Evolutionary conservation across 805 yeast species (phyloP).

Genomic region (Diddensiella transvaalensis): DNA sequence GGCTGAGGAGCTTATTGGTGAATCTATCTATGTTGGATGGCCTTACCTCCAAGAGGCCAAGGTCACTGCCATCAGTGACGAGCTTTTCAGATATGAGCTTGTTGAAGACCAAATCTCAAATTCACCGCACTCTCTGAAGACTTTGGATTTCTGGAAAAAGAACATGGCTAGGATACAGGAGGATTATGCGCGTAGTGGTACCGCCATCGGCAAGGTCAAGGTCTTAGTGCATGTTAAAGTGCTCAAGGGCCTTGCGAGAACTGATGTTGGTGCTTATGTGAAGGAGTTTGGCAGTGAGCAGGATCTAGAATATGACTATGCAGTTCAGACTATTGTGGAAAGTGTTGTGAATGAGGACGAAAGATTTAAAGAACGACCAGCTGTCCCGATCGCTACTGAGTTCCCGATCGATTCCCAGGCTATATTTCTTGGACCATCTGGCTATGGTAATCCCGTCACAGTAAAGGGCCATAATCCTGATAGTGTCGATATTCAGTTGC

Average conservation of each 20-base stretch:
- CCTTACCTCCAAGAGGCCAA: conserved; percentile 85
- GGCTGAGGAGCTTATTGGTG: conserved; percentile 57
- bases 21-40: conserved; percentile 74
- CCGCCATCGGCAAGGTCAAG: conserved; percentile 48
- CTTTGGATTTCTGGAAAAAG: conserved; percentile 44
- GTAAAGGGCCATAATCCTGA: conserved; percentile 40
- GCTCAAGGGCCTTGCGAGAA: conserved; percentile 74
- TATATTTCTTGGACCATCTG: conserved; percentile 78
- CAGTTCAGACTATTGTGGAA: conserved; percentile 79
- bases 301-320: conserved; percentile 49
- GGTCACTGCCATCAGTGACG: conserved; percentile 60
- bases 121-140: conserved; percentile 45
- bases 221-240: conserved; percentile 68
- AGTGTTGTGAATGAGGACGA: conserved; percentile 67
- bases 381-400: conserved; percentile 76
- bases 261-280: conserved; percentile 65
- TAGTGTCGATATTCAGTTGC: conserved; percentile 30
- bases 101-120: conserved; percentile 24
- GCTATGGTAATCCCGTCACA: conserved; percentile 73
- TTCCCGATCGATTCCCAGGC: conserved; percentile 71
- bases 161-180: conserved; percentile 40
- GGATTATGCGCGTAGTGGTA: conserved; percentile 52
- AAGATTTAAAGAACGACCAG: conserved; percentile 67
- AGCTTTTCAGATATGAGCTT: conserved; percentile 42
- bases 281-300: conserved; percentile 57